Percentiles rank a stretch among this genome's conserved stretches.
Evolutionary conservation across 345 rosid genomes (phyloP).

Genomic region (Gossypium arboreum): DNA sequence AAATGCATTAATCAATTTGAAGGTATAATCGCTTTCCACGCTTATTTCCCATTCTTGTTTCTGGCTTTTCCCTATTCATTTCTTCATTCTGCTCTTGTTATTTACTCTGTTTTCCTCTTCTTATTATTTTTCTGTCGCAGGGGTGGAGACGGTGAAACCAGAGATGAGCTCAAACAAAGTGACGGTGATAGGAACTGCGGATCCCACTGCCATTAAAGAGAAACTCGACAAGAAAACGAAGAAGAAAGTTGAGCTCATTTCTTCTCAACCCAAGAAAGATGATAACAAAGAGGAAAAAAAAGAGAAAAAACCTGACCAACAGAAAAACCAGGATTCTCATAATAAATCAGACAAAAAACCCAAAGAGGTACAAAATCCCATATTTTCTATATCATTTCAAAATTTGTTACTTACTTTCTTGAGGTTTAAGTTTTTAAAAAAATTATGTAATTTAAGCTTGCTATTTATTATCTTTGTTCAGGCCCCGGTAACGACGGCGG

Average conservation of each 20-base stretch:
- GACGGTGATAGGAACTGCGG: constrained; percentile 56
- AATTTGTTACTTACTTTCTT: background rate
- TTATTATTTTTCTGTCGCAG: constrained; percentile 10
- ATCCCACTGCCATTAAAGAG: constrained; percentile 49
- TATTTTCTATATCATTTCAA: background rate
- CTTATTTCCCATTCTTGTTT: background rate
- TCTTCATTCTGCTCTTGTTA: background rate
- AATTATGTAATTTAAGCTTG: background rate
- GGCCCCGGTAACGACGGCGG: constrained; percentile 60
- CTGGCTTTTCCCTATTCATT: background rate
- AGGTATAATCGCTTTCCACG: constrained; percentile 34
- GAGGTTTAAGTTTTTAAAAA: background rate
- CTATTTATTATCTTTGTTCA: constrained; percentile 15
- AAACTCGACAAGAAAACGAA: constrained; percentile 41
- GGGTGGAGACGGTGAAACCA: constrained; percentile 45
- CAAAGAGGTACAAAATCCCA: constrained; percentile 40
- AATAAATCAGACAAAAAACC: constrained; percentile 32
- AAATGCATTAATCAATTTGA: constrained; percentile 38
- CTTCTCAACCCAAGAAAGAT: constrained; percentile 72
- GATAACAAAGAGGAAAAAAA: constrained; percentile 24
- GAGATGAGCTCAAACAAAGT: constrained; percentile 51
- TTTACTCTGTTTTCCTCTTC: constrained; percentile 6
- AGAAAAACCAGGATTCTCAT: constrained; percentile 28
- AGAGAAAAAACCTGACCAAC: constrained; percentile 13
- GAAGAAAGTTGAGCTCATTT: constrained; percentile 71